A percentile compares a stretch with the other conserved stretches of the same genome.
Evolutionary conservation across 305 asterid species (phyloP).

Genomic region (Fraxinus nigra): DNA sequence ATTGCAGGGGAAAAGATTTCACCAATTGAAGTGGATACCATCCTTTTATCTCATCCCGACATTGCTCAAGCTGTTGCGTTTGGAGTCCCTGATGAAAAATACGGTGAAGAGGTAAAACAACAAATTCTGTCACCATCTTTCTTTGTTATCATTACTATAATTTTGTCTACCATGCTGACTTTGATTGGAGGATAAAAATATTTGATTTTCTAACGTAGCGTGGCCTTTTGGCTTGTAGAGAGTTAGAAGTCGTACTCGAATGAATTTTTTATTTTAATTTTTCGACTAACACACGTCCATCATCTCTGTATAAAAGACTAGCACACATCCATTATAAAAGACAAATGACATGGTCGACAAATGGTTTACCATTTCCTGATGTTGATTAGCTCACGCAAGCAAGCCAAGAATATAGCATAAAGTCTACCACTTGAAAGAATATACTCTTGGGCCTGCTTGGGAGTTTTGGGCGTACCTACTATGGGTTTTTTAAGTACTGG

Average conservation of each 20-base stretch:
- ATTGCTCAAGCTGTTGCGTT: conserved; percentile 83
- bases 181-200: neutral
- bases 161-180: neutral
- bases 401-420: neutral
- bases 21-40: conserved; percentile 90
- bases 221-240: neutral
- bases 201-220: neutral
- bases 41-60: conserved; percentile 81
- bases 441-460: neutral
- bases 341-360: neutral
- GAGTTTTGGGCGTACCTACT: neutral
- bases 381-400: neutral
- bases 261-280: neutral
- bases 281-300: neutral
- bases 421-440: neutral
- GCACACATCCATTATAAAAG: neutral
- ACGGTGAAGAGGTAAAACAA: conserved; percentile 86
- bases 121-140: neutral
- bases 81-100: conserved; percentile 95
- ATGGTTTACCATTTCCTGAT: neutral
- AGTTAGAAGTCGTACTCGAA: neutral
- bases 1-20: conserved; percentile 90
- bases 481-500: neutral
- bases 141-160: neutral
- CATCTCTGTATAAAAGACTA: neutral